These are phyloP conservation scores for Colletotrichum sp. DNA, from an alignment of 2,329 filamentous ascomycete genomes.

Conservation along the genomic window DNA sequence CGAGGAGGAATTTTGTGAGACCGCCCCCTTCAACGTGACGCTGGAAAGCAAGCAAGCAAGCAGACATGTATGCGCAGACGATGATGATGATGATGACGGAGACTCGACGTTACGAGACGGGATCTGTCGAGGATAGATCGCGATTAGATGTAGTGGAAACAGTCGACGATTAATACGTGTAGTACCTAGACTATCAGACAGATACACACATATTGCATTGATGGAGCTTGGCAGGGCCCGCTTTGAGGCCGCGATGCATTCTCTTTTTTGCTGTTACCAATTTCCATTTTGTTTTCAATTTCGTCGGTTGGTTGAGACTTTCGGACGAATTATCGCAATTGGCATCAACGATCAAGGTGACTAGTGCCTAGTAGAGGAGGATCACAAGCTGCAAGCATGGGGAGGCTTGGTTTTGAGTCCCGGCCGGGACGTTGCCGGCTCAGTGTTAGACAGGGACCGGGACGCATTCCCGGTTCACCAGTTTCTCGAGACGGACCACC, in stretches of 20 bases:
- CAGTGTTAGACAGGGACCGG: not conserved
- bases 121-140: not conserved
- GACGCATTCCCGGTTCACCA: slow-evolving; percentile 5
- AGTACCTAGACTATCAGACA: not conserved
- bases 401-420: not conserved
- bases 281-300: not conserved
- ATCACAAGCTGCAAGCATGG: not conserved
- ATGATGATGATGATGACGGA: not conserved
- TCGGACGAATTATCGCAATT: not conserved
- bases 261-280: not conserved
- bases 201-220: not conserved
- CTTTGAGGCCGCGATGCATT: not conserved
- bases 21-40: slow-evolving; percentile 23
- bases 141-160: slow-evolving; percentile 1
- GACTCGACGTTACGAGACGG: not conserved
- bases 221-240: not conserved
- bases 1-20: not conserved
- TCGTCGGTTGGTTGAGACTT: not conserved
- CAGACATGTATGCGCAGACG: not conserved
- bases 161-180: not conserved
- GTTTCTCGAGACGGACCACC: not conserved
- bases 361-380: not conserved
- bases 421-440: slow-evolving; percentile 15
- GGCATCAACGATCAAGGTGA: not conserved
- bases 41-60: slow-evolving; percentile 10